These are phyloP conservation scores for Maudiozyma saulgeensis DNA, from an alignment of 805 yeast genomes.

Conservation along the genomic window DNA sequence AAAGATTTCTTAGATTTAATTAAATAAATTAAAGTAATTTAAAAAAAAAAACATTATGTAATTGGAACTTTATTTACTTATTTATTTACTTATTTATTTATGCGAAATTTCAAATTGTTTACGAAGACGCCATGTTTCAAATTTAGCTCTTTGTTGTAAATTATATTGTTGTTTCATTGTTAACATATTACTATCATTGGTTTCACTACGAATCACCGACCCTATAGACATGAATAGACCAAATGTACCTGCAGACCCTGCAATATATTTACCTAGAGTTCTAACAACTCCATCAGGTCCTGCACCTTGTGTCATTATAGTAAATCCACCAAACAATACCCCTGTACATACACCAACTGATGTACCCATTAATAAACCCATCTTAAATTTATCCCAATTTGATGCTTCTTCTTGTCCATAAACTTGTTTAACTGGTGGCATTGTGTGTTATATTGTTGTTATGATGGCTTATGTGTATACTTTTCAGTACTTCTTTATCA, in stretches of 20 bases:
- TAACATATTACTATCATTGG: constrained; percentile 14
- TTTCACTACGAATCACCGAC: constrained; percentile 76
- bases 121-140: constrained; percentile 26
- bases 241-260: constrained; percentile 93
- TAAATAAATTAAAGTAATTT: too few species aligned
- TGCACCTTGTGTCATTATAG: constrained; percentile 89
- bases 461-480: not conserved
- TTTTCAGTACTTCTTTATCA: not conserved
- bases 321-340: constrained; percentile 85
- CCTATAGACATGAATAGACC: constrained; percentile 96
- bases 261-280: constrained; percentile 91
- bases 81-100: too few species aligned
- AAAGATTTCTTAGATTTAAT: constrained; percentile 27
- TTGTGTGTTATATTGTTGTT: constrained; percentile 5
- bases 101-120: constrained; percentile 1
- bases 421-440: constrained; percentile 66
- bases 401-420: constrained; percentile 63
- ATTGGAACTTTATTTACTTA: too few species aligned
- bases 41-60: not conserved
- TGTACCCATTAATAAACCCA: constrained; percentile 96
- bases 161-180: constrained; percentile 8
- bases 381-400: constrained; percentile 90
- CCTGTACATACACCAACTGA: constrained; percentile 85
- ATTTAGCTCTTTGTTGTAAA: constrained; percentile 25
- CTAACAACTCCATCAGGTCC: constrained; percentile 97